Evolutionary conservation across 345 rosid genomes (phyloP).

Genomic region (Eucalyptus tenuipes): DNA sequence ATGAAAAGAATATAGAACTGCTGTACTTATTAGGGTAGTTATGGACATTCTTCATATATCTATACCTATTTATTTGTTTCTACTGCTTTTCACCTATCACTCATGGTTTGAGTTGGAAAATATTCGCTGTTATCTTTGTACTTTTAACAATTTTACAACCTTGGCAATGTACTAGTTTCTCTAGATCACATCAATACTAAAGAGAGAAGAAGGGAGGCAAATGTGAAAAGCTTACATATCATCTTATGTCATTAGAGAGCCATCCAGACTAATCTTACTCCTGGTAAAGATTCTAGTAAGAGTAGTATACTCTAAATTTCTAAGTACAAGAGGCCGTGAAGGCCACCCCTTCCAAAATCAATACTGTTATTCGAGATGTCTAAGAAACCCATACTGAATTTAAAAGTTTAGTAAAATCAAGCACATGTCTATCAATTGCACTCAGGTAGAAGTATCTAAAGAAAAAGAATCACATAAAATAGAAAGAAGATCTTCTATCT

Average conservation of each 20-base stretch:
- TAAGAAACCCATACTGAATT: neutral
- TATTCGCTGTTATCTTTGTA: neutral
- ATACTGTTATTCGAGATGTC: neutral
- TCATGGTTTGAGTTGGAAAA: neutral
- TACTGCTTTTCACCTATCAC: neutral
- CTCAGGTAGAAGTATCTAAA: neutral
- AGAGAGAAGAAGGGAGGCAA: neutral
- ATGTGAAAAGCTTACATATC: neutral
- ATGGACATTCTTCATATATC: neutral
- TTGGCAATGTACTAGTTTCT: neutral
- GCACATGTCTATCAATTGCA: neutral
- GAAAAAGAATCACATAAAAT: neutral
- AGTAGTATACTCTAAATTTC: neutral
- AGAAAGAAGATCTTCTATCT: neutral
- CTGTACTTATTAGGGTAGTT: neutral
- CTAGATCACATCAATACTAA: neutral
- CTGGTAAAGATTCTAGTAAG: neutral
- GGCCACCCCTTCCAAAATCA: neutral
- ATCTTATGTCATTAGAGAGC: neutral
- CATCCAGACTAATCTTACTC: neutral
- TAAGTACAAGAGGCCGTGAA: neutral
- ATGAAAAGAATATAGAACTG: neutral
- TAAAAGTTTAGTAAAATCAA: neutral
- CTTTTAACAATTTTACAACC: neutral
- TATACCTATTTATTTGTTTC: neutral